These are phyloP conservation scores for Aspergillus haitiensis DNA, from an alignment of 495 filamentous ascomycete genomes.

Conservation along the genomic window DNA sequence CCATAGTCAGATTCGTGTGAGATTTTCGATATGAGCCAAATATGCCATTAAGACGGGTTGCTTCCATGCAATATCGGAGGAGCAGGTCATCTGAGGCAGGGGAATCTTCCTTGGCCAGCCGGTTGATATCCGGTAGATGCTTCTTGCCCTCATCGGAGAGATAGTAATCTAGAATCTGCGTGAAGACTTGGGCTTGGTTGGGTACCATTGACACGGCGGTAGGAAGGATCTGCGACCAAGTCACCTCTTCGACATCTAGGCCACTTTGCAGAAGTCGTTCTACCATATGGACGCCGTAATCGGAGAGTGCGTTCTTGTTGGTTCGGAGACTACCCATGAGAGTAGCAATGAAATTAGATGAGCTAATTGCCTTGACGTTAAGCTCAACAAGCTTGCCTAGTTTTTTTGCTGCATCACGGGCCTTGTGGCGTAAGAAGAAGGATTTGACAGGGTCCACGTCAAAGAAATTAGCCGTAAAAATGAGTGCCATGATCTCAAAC, in stretches of 20 bases:
- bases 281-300: constrained; percentile 68
- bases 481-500: constrained; percentile 66
- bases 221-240: constrained; percentile 69
- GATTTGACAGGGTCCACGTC: constrained; percentile 54
- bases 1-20: constrained; percentile 40
- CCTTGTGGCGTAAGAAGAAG: constrained; percentile 51
- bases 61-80: constrained; percentile 52
- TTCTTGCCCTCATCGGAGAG: constrained; percentile 53
- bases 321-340: constrained; percentile 53
- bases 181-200: constrained; percentile 70
- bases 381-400: constrained; percentile 60
- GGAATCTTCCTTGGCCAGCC: constrained; percentile 48
- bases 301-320: constrained; percentile 51
- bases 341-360: constrained; percentile 50
- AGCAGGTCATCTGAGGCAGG: constrained; percentile 50
- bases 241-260: constrained; percentile 61
- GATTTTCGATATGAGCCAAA: constrained; percentile 57
- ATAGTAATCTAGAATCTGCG: constrained; percentile 78
- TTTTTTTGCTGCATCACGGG: constrained; percentile 57
- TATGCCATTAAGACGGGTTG: constrained; percentile 60
- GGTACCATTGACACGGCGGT: constrained; percentile 60
- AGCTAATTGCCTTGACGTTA: constrained; percentile 61
- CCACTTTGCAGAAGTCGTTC: constrained; percentile 65
- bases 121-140: constrained; percentile 59
- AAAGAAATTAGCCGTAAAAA: constrained; percentile 60